These are phyloP conservation scores for Trypanosoma mega DNA, from an alignment of 208 protist species.

Conservation along the genomic window DNA sequence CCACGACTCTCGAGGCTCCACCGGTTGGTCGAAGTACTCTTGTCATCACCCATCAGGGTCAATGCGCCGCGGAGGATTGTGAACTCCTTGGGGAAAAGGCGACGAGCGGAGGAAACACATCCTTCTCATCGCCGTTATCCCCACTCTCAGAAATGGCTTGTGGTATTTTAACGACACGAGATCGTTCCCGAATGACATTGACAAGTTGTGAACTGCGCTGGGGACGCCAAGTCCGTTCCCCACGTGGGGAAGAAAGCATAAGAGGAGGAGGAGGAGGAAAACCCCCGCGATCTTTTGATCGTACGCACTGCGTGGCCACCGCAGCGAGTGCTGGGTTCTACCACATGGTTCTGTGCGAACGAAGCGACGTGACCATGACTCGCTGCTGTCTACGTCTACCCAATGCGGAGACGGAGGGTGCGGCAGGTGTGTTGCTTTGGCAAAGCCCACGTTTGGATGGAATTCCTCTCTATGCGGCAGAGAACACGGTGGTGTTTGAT, in stretches of 20 bases:
- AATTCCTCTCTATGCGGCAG: conserved; percentile 22
- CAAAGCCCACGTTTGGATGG: not conserved
- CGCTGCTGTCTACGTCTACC: conserved; percentile 21
- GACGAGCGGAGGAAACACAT: too few relatives aligned
- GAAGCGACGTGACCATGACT: conserved; percentile 20
- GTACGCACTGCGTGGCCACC: not conserved
- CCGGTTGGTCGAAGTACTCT: conserved; percentile 2
- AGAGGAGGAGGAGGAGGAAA: not conserved
- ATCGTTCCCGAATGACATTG: conserved; percentile 17
- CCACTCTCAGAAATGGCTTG: too few relatives aligned
- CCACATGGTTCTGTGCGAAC: conserved; percentile 12
- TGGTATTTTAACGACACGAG: conserved; percentile 15
- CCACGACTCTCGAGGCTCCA: conserved; percentile 11
- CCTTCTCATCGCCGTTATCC: too few relatives aligned
- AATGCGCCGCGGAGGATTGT: conserved; percentile 15
- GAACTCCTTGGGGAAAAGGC: too few relatives aligned
- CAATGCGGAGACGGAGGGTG: not conserved
- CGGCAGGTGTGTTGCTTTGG: conserved; percentile 16
- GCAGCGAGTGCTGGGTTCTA: conserved; percentile 11
- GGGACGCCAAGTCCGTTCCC: too few relatives aligned
- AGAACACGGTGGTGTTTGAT: conserved; percentile 26
- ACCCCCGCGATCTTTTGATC: not conserved
- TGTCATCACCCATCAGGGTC: conserved; percentile 13
- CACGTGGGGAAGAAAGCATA: not conserved
- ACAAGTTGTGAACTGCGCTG: conserved; percentile 21